Evolutionary conservation across 768 basidiomycete species (phyloP).

Genomic region (Podaxis carcinomalis): DNA sequence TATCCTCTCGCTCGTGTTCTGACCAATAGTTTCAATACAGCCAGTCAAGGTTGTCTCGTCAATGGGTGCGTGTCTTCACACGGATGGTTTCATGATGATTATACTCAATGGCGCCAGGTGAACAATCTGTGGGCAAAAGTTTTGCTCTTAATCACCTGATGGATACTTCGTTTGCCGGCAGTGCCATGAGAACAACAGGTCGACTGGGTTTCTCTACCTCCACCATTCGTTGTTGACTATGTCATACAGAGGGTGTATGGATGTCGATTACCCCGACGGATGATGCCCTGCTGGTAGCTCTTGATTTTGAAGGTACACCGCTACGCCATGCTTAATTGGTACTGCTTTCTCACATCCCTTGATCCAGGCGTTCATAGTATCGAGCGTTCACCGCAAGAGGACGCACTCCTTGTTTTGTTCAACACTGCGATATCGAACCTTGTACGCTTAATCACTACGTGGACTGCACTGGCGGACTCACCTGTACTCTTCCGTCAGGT

Average conservation of each 20-base stretch:
- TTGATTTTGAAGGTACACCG: slow-evolving; percentile 59
- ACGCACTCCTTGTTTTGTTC: slow-evolving; percentile 58
- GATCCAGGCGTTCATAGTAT: slow-evolving; percentile 54
- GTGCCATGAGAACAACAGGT: slow-evolving; percentile 61
- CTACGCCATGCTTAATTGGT: neutral
- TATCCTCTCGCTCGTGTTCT: neutral
- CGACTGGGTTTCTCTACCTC: neutral
- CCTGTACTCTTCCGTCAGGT: slow-evolving; percentile 31
- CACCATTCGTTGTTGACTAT: neutral
- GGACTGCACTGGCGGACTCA: no score
- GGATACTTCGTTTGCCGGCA: slow-evolving; percentile 64
- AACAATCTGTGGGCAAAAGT: slow-evolving; percentile 63
- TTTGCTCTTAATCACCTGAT: slow-evolving; percentile 56
- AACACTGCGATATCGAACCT: slow-evolving; percentile 64
- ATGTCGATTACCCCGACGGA: slow-evolving; percentile 62
- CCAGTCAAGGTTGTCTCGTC: slow-evolving; percentile 64
- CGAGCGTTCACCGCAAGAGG: slow-evolving; percentile 60
- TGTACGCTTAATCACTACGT: slow-evolving; percentile 21
- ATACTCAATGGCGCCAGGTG: slow-evolving; percentile 28
- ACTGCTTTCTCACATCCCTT: neutral
- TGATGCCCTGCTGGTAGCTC: slow-evolving; percentile 48
- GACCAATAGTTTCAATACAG: slow-evolving; percentile 21
- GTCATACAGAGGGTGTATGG: slow-evolving; percentile 51
- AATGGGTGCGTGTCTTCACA: slow-evolving; percentile 41
- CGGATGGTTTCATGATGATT: neutral